Evolutionary conservation across 2,329 filamentous ascomycete species (phyloP).

Genomic region (Magnaporthiopsis incrustans): DNA sequence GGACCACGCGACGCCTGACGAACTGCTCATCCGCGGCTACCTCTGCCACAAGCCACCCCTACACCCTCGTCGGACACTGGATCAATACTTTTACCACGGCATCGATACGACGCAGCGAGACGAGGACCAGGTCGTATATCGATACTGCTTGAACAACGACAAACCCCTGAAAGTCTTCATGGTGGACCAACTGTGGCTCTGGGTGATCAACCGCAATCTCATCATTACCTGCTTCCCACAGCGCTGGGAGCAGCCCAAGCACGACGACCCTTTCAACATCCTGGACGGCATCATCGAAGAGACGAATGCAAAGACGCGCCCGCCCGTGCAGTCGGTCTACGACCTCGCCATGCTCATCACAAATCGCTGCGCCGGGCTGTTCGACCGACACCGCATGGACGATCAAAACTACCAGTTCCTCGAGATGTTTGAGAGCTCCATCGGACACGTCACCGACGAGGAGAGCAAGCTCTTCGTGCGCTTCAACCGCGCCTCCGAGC

Average conservation of each 20-base stretch:
- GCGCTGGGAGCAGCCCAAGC: slow-evolving; percentile 50
- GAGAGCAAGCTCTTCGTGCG: slow-evolving; percentile 51
- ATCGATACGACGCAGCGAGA: slow-evolving; percentile 53
- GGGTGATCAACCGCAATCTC: slow-evolving; percentile 48
- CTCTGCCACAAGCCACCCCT: slow-evolving; percentile 36
- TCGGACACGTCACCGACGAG: slow-evolving; percentile 43
- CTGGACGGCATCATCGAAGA: slow-evolving; percentile 56
- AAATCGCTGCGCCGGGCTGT: slow-evolving; percentile 50
- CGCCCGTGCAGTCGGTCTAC: slow-evolving; percentile 51
- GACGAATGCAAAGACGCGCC: slow-evolving; percentile 55
- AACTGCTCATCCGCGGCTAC: slow-evolving; percentile 40
- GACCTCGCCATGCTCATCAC: slow-evolving; percentile 56
- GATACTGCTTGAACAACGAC: slow-evolving; percentile 35
- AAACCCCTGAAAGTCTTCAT: slow-evolving; percentile 53
- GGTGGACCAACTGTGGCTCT: slow-evolving; percentile 64
- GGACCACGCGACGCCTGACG: slow-evolving; percentile 26
- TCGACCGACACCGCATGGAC: slow-evolving; percentile 48
- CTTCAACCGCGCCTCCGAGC: slow-evolving; percentile 50
- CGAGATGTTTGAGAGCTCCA: slow-evolving; percentile 59
- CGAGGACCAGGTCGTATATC: slow-evolving; percentile 55
- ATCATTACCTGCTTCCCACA: slow-evolving; percentile 53
- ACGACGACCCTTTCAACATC: slow-evolving; percentile 56
- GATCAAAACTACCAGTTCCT: slow-evolving; percentile 56
- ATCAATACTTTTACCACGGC: slow-evolving; percentile 60
- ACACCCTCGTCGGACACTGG: slow-evolving; percentile 54